Evolutionary conservation across 129 eudicot genomes (phyloP).

Genomic region (Artemisia argyi): DNA sequence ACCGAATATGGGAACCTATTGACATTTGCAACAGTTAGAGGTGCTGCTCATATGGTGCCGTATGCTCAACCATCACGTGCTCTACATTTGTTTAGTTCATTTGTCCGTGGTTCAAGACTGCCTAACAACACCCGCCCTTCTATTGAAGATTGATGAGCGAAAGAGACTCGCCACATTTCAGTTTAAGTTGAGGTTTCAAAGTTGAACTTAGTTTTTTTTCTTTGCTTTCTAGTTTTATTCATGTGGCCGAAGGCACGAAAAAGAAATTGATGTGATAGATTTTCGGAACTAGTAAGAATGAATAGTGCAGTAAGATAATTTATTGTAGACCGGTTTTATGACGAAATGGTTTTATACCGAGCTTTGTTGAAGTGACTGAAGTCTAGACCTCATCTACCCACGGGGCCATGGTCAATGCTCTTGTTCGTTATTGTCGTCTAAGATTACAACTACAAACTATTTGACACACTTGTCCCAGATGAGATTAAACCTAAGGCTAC

Average conservation of each 20-base stretch:
- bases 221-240: constrained; percentile 11
- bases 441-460: too few species aligned
- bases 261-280: constrained; percentile 1
- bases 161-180: background rate
- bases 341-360: too few species aligned
- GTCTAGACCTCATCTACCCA: too few species aligned
- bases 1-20: constrained; percentile 79
- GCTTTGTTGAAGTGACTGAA: too few species aligned
- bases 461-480: too few species aligned
- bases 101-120: constrained; percentile 67
- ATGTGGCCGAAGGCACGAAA: constrained; percentile 31
- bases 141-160: constrained; percentile 42
- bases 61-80: constrained; percentile 96
- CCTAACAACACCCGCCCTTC: constrained; percentile 73
- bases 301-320: background rate
- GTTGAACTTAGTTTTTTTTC: constrained; percentile 2
- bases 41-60: constrained; percentile 99
- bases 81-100: constrained; percentile 79
- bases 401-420: too few species aligned
- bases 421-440: too few species aligned
- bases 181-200: constrained; percentile 6
- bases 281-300: constrained; percentile 21
- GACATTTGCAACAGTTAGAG: constrained; percentile 95
- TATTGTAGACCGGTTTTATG: too few species aligned
- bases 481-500: too few species aligned